Evolutionary conservation across 805 yeast genomes (phyloP), one percentile per base, ranked within the genome.

Genomic region (Zygoascus tannicola): DNA sequence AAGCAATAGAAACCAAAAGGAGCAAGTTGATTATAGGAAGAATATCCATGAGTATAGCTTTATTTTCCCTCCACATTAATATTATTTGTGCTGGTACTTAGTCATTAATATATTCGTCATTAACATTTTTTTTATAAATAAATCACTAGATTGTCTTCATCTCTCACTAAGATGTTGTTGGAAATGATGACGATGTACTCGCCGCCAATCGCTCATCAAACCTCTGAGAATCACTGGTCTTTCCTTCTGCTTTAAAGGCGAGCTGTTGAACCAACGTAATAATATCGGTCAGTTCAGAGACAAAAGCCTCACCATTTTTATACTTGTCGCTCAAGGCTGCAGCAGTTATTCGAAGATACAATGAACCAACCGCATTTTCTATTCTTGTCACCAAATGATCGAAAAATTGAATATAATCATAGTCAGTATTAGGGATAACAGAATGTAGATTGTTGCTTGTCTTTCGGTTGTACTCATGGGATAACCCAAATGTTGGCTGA

Each of bases 351-450:
- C 63, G 54, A 22, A 58, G 21, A 41, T 53, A 57, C 44, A 59
- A 39, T 34, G 58, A 49, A 15, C 58, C 39, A 30, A 58, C 16
- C n/a, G 60, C 51, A 40, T 59, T 59, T 50, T 57, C 64, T 15
- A 59, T 54, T 33, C 64, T 54, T 4, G 64, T 59, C 34, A 59
- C 51, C 15, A 56, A 20, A 33, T 59, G 59, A 16, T 59, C 63
- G 30, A 59, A 48, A 40, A 57, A 56, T 19, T 41, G 23, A 7
- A 44, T 35, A 23, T 50, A 49, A 38, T 56, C 58, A 14, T 48
- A 39, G 38, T 56, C 59, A 18, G 57, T 51, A 34, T 50, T 50
- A 3, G 57, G 57, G 3, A 49, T 44, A 10, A 47, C 49, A 3
- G 46, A 26, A 10, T 34, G 30, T 2, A 51, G 32, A 22, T 43